These are phyloP conservation scores for Colletotrichum paranaense DNA, from an alignment of 2,329 filamentous ascomycete species.

Conservation along the genomic window DNA sequence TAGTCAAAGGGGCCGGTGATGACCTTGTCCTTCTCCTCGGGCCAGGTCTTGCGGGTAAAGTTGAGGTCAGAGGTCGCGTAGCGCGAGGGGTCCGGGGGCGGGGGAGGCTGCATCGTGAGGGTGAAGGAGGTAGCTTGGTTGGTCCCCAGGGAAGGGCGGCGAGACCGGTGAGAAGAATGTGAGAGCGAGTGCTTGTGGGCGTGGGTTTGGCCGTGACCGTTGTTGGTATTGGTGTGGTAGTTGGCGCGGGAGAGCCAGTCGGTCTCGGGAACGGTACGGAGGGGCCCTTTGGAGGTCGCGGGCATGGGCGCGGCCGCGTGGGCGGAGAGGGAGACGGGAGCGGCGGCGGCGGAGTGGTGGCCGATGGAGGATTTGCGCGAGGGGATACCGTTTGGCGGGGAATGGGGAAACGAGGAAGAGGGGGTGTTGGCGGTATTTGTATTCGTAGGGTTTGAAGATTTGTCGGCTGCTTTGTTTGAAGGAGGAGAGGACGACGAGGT, in stretches of 20 bases:
- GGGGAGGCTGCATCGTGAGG: slow-evolving; percentile 50
- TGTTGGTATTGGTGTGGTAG: slow-evolving; percentile 48
- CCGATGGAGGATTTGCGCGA: slow-evolving; percentile 76
- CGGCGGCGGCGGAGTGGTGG: slow-evolving; percentile 36
- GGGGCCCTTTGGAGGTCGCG: slow-evolving; percentile 51
- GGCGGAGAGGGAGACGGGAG: slow-evolving; percentile 20
- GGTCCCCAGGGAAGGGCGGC: slow-evolving; percentile 36
- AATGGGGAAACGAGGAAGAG: slow-evolving; percentile 41
- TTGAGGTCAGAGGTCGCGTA: slow-evolving; percentile 68
- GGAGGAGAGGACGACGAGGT: slow-evolving; percentile 15
- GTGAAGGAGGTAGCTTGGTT: slow-evolving; percentile 43
- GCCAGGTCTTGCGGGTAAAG: slow-evolving; percentile 70
- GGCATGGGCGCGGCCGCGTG: slow-evolving; percentile 37
- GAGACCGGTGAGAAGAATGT: slow-evolving; percentile 22
- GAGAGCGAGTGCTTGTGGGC: slow-evolving; percentile 20
- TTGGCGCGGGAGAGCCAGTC: slow-evolving; percentile 61
- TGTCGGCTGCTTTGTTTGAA: slow-evolving; percentile 22
- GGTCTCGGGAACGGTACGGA: slow-evolving; percentile 69
- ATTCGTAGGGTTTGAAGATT: slow-evolving; percentile 26
- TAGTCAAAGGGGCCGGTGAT: slow-evolving; percentile 85
- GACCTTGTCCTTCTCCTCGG: slow-evolving; percentile 79
- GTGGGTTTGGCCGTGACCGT: slow-evolving; percentile 3
- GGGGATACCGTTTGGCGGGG: slow-evolving; percentile 73
- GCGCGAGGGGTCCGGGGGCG: slow-evolving; percentile 60
- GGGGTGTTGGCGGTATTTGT: slow-evolving; percentile 25